These are phyloP conservation scores for Aureobasidium sp. DNA, from an alignment of 2,329 filamentous ascomycete genomes.

Conservation along the genomic window DNA sequence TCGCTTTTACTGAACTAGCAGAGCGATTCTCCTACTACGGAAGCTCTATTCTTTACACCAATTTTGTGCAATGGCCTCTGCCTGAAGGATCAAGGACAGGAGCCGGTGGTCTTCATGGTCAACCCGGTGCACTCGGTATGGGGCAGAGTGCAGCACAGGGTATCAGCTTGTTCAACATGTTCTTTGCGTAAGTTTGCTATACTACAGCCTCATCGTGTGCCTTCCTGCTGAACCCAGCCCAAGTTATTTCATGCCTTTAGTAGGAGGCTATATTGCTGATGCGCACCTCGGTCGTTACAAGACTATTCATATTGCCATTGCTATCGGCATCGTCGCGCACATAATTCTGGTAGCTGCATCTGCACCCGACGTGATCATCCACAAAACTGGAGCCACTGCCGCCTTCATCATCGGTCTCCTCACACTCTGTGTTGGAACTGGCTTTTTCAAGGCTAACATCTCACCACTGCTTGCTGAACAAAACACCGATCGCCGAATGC, in stretches of 20 bases:
- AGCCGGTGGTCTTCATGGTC: conserved; percentile 24
- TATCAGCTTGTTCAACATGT: conserved; percentile 47
- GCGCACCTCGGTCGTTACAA: conserved; percentile 35
- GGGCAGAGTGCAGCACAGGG: conserved; percentile 49
- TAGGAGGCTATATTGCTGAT: conserved; percentile 38
- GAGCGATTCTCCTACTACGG: conserved; percentile 57
- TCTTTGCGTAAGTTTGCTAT: conserved; percentile 44
- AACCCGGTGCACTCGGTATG: conserved; percentile 52
- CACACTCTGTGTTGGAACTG: conserved; percentile 35
- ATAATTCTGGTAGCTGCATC: conserved; percentile 27
- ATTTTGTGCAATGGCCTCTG: conserved; percentile 23
- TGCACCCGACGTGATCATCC: conserved; percentile 22
- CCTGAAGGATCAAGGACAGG: conserved; percentile 25
- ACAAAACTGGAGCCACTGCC: conserved; percentile 29
- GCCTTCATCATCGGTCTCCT: conserved; percentile 37
- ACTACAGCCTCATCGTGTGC: background rate
- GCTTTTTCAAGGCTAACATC: conserved; percentile 69
- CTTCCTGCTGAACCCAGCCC: background rate
- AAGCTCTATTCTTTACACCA: conserved; percentile 37
- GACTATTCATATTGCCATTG: conserved; percentile 33
- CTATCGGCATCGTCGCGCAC: conserved; percentile 33
- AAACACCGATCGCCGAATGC: conserved; percentile 33
- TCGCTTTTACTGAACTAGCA: conserved; percentile 54
- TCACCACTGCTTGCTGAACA: conserved; percentile 42
- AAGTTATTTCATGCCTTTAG: background rate